Evolutionary conservation across 345 rosid genomes (phyloP).

Genomic region (Rhodamnia rubescens): DNA sequence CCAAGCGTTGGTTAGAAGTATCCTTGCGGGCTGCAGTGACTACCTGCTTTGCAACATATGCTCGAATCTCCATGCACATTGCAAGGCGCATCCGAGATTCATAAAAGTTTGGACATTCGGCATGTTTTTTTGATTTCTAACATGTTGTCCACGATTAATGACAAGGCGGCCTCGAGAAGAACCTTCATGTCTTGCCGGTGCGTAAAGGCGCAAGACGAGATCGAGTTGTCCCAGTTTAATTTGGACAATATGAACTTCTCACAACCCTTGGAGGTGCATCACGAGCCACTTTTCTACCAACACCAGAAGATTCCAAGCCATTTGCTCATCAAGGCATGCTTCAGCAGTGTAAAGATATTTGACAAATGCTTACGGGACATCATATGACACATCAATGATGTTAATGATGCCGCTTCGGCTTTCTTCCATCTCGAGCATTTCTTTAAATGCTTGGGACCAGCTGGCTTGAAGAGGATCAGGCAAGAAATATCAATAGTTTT

Average conservation of each 20-base stretch:
- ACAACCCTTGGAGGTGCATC: constrained; percentile 57
- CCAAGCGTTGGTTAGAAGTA: too few species aligned
- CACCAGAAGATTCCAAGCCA: constrained; percentile 63
- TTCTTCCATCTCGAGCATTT: constrained; percentile 82
- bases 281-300: constrained; percentile 74
- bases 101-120: too few species aligned
- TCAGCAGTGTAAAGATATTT: constrained; percentile 64
- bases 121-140: too few species aligned
- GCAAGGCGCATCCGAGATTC: too few species aligned
- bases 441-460: constrained; percentile 71
- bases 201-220: constrained; percentile 62
- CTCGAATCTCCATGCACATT: too few species aligned
- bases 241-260: constrained; percentile 67
- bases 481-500: not conserved
- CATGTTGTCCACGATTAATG: too few species aligned
- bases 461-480: constrained; percentile 12
- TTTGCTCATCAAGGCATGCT: constrained; percentile 63
- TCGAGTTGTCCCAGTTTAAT: constrained; percentile 60
- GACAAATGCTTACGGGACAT: constrained; percentile 56
- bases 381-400: constrained; percentile 47
- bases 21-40: too few species aligned
- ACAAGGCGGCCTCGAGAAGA: constrained; percentile 19
- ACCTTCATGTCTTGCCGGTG: constrained; percentile 70
- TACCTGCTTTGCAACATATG: too few species aligned
- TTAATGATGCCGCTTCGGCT: constrained; percentile 61